phyloP scores from a whole-genome alignment of 345 rosid genomes.

The Turritis glabra region DNA sequence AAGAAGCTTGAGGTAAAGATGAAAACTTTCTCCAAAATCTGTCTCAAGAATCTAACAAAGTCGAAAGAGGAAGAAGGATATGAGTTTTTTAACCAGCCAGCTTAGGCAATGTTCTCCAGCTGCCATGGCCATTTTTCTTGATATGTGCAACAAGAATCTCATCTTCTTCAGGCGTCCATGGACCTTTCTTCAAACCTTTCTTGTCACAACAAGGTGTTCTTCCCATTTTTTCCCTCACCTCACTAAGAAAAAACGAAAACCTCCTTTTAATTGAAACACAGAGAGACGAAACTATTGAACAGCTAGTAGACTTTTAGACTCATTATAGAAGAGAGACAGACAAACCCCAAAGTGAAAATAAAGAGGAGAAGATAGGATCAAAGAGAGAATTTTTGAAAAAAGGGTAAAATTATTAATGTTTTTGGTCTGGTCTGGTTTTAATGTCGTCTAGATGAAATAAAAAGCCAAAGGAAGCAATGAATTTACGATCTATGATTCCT shows the following conservation, averaged over 20 bases:
- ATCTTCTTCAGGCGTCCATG: conserved; percentile 97
- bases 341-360: conserved; percentile 26
- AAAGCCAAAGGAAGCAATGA: conserved; percentile 28
- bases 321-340: conserved; percentile 25
- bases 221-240: conserved; percentile 54
- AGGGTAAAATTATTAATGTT: conserved; percentile 26
- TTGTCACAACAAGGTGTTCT: conserved; percentile 88
- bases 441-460: conserved; percentile 34
- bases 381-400: conserved; percentile 31
- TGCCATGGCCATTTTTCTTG: conserved; percentile 83
- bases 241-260: conserved; percentile 15
- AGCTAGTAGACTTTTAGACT: conserved; percentile 19
- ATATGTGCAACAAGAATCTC: conserved; percentile 71
- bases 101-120: conserved; percentile 94
- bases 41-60: neutral
- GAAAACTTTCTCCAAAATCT: neutral
- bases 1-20: neutral
- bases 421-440: conserved; percentile 43
- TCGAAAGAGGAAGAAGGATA: neutral
- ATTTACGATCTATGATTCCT: conserved; percentile 1
- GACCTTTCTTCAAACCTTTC: conserved; percentile 91
- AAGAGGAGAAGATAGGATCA: conserved; percentile 27
- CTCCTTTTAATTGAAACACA: neutral
- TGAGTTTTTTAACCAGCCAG: conserved; percentile 57
- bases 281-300: conserved; percentile 2